Evolutionary conservation across 768 basidiomycete species (phyloP).

Genomic region (Lactifluus echinatus): DNA sequence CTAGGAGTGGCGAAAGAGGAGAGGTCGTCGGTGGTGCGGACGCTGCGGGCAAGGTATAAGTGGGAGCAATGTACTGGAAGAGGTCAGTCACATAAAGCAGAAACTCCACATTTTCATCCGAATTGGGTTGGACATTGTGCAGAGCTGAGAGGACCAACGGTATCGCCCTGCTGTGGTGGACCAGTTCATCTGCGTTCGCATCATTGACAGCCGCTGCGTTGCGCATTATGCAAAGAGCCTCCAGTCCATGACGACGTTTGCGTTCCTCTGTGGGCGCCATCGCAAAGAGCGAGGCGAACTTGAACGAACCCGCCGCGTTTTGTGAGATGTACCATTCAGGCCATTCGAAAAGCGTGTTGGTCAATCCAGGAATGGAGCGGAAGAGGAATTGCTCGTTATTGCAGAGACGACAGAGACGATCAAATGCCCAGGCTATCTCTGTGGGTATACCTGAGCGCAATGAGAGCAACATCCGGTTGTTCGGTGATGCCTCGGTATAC

Average conservation of each 20-base stretch:
- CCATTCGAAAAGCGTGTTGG: constrained; percentile 81
- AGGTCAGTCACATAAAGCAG: constrained; percentile 65
- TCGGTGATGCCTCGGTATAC: constrained; percentile 73
- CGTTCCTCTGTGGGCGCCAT: constrained; percentile 39
- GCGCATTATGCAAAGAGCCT: constrained; percentile 80
- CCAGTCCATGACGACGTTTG: constrained; percentile 68
- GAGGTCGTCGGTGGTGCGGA: constrained; percentile 29
- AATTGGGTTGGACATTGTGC: constrained; percentile 46
- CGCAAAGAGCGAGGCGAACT: constrained; percentile 43
- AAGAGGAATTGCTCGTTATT: constrained; percentile 72
- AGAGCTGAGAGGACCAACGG: constrained; percentile 60
- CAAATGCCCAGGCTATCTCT: constrained; percentile 86
- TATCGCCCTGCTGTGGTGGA: constrained; percentile 50
- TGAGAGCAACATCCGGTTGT: constrained; percentile 87
- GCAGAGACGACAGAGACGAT: constrained; percentile 74
- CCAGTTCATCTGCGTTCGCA: constrained; percentile 54
- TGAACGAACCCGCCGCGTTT: constrained; percentile 3
- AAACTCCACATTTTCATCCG: constrained; percentile 67
- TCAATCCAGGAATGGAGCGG: constrained; percentile 62
- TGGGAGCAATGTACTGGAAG: constrained; percentile 50
- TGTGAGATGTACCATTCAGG: constrained; percentile 71
- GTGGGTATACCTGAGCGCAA: constrained; percentile 72
- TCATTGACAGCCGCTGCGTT: constrained; percentile 70
- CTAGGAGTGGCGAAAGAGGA: constrained; percentile 50
- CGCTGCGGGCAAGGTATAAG: constrained; percentile 33